Evolutionary conservation across 2,329 filamentous ascomycete species (phyloP), one percentile per base, ranked within the genome.

Genomic region (Penicillium sp.): DNA sequence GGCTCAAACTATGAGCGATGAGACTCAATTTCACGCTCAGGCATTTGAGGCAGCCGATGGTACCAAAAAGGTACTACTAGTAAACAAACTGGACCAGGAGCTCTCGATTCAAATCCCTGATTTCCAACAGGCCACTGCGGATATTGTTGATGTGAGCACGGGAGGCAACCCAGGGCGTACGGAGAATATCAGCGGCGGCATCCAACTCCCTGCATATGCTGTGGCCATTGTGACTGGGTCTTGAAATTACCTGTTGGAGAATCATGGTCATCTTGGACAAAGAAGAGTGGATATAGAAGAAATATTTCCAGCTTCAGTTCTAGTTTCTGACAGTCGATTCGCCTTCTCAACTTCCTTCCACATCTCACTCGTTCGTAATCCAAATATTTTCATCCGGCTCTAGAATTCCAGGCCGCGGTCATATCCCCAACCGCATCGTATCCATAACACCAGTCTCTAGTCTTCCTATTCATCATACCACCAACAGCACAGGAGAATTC

Each of bases 371-470:
- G n/a, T n/a, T n/a, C n/a, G n/a, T 26, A 12, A 7, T 12, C 18
- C 7, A 36, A 10, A 1, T 18, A 20, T 17, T 6, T 37, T 37
- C 34, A 34, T n/a, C 15, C 10, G 7, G 32, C 17, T 34, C 17
- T 34, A 34, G 34, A 21, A 37, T 23, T 21, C 34, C 34, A 37
- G n/a, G 32, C 23, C 3, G 15, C 27, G 3, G n/a, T 46, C n/a
- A 46, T 15, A 15, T 46, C 44, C 12, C 33, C 33, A 21, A 46
- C 9, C 12, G 44, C 44, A 30, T 46, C 44, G 20, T 46, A 46
- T 7, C 44, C 44, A 26, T 46, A 46, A 30, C 44, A 46, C 44
- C 44, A 46, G 29, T 46, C 44, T 20, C 44, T 24, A 29, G 44
- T 46, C 12, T 39, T 39, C 33, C 36, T 26, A 46, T 46, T 46